Conservation (phyloP, 1,284 basidiomycete genomes). For the Coniferiporia weirii region DNA sequence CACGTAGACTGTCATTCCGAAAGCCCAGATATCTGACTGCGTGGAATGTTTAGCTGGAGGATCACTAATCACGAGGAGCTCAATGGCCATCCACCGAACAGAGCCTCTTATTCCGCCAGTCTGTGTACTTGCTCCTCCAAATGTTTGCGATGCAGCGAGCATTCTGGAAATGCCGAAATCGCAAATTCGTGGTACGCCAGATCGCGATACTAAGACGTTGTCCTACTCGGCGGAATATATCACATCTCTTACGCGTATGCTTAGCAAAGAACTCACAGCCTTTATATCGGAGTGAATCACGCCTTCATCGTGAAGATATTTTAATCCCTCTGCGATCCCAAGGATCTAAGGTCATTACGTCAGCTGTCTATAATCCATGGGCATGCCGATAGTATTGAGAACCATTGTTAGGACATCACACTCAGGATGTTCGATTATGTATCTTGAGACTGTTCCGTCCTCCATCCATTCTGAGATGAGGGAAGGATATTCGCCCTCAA, state of each 20-base stretch:
- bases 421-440: slow-evolving; percentile 1
- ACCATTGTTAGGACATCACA: slow-evolving; percentile 8
- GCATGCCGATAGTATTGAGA: background rate
- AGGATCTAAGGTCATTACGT: background rate
- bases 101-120: background rate
- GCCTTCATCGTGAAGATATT: background rate
- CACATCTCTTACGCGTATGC: background rate
- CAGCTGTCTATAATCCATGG: background rate
- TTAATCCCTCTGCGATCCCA: slow-evolving; percentile 1
- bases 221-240: background rate
- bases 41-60: background rate
- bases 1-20: slow-evolving; percentile 8
- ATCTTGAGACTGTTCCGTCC: slow-evolving; percentile 11
- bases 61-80: background rate
- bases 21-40: slow-evolving; percentile 2
- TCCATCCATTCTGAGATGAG: slow-evolving; percentile 19
- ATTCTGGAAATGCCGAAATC: slow-evolving; percentile 11
- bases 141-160: background rate
- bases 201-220: slow-evolving; percentile 10
- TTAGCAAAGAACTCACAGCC: background rate
- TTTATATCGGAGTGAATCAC: slow-evolving; percentile 16
- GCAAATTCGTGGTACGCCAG: slow-evolving; percentile 1
- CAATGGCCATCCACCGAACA: slow-evolving; percentile 10
- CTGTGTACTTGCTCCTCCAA: background rate
- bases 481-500: slow-evolving; percentile 6